These are phyloP conservation scores for Penicillium simplicissimum DNA, from an alignment of 495 filamentous ascomycete species.

Conservation along the genomic window DNA sequence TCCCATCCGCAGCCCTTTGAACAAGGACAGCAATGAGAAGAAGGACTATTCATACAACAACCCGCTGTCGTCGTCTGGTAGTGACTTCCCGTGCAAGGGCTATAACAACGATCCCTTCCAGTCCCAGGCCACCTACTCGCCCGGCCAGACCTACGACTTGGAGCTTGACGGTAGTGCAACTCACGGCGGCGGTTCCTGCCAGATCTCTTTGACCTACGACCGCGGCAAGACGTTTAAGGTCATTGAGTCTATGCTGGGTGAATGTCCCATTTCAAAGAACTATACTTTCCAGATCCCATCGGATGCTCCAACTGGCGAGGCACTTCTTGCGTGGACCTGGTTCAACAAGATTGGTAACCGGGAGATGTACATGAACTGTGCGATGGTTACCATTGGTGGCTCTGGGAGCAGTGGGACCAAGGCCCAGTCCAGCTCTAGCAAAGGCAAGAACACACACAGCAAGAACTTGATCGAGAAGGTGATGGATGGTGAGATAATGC, in stretches of 20 bases:
- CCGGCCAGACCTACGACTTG: conserved; percentile 43
- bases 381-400: conserved; percentile 65
- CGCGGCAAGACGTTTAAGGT: conserved; percentile 69
- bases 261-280: conserved; percentile 62
- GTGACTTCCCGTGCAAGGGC: conserved; percentile 56
- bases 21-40: conserved; percentile 33
- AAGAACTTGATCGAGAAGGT: conserved; percentile 5
- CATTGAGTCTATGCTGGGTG: conserved; percentile 80
- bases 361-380: conserved; percentile 97
- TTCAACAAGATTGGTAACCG: conserved; percentile 87
- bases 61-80: conserved; percentile 43
- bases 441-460: neutral
- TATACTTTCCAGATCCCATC: conserved; percentile 52
- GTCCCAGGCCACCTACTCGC: conserved; percentile 46
- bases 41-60: conserved; percentile 56
- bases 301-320: conserved; percentile 49
- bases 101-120: conserved; percentile 48
- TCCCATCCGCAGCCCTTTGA: conserved; percentile 50
- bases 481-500: neutral
- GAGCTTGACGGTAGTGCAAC: conserved; percentile 55
- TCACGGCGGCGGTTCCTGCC: conserved; percentile 87
- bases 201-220: conserved; percentile 81
- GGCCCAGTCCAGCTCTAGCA: neutral
- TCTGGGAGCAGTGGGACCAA: conserved; percentile 8
- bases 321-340: conserved; percentile 83